Evolutionary conservation across 2,329 filamentous ascomycete genomes (phyloP), one percentile per base, ranked within the genome.

Genomic region (Neonectria coccinea): DNA sequence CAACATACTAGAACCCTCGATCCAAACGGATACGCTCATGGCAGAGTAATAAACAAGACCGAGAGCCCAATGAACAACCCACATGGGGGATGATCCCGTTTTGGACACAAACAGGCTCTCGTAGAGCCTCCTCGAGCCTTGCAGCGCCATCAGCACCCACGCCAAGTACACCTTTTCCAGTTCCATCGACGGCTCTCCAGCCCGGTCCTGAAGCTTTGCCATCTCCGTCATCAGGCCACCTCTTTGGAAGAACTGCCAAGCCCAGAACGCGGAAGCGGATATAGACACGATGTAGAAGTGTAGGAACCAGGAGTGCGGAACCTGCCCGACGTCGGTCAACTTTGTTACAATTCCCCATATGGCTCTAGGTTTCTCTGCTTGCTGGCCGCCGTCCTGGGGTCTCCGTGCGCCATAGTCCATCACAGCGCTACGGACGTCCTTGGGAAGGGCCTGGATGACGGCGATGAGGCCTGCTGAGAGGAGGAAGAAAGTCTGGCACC

Each of bases 251-350:
- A 91, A 86, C 77, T 94, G 90, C 69, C 80, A 78, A 0, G 84
- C 86, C 93, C 94, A 97, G 77, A 94, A 91, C 5, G 88, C 73
- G 0, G 92, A 94, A 64, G 88, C 89, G 2, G 82, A 75, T 5
- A 94, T 80, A 4, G 92, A 95, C 39, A 89, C 77, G 57, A 92
- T 75, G 77, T 99, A 98, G 80, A 97, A 98, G 72, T 96, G 92
- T 47, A 85, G 86, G 78, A 98, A 98, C 89, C 92, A 98, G 66
- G 86, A 86, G 80, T 98, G 96, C 22, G 95, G 94, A 39, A 97
- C 91, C 75, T 88, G 87, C 69, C 80, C 79, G 55, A 68, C 68
- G 45, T 73, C 65, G 22, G 74, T 70, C 33, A 81, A 45, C 56
- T 71, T 70, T 56, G 73, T 70, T 44, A 83, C 58, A 31, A 79